Evolutionary conservation across 2,329 filamentous ascomycete genomes (phyloP).

Genomic region (Camillea tinctor): DNA sequence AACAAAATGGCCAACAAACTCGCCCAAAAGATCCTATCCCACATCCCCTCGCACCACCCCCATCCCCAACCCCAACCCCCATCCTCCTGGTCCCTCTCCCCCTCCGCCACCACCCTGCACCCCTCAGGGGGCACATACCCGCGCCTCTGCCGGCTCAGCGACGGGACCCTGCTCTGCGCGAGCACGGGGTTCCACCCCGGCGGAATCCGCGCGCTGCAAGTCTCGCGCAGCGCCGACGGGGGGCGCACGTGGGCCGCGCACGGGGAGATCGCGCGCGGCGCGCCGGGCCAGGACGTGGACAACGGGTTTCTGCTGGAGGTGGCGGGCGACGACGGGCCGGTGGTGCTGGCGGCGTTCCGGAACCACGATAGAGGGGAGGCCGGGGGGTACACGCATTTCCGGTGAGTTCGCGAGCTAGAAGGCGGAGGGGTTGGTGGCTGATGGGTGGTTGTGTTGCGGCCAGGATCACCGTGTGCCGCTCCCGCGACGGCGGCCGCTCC

Average conservation of each 20-base stretch:
- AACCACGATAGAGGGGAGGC: slow-evolving; percentile 42
- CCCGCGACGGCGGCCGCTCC: slow-evolving; percentile 40
- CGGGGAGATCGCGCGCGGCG: slow-evolving; percentile 43
- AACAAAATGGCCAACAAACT: slow-evolving; percentile 15
- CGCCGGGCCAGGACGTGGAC: slow-evolving; percentile 46
- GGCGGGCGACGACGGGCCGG: slow-evolving; percentile 22
- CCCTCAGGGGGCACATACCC: slow-evolving; percentile 43
- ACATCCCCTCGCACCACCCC: slow-evolving; percentile 10
- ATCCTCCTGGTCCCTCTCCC: slow-evolving; percentile 8
- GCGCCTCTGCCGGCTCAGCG: slow-evolving; percentile 42
- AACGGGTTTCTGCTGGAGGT: slow-evolving; percentile 46
- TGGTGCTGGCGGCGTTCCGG: slow-evolving; percentile 44
- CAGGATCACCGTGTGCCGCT: slow-evolving; percentile 47
- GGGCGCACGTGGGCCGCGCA: slow-evolving; percentile 40
- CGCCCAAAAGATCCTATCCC: slow-evolving; percentile 20
- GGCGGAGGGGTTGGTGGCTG: too few relatives aligned
- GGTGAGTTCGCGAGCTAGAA: slow-evolving; percentile 21
- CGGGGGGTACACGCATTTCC: slow-evolving; percentile 40
- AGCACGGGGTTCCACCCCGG: slow-evolving; percentile 41
- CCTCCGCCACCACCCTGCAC: slow-evolving; percentile 45
- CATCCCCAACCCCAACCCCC: not conserved
- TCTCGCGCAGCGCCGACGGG: slow-evolving; percentile 45
- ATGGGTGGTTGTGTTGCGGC: too few relatives aligned
- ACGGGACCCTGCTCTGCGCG: slow-evolving; percentile 45
- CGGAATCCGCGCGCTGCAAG: slow-evolving; percentile 37